Evolutionary conservation across 1,139 yeast genomes (phyloP).

Genomic region (Debaryomyces sp.): DNA sequence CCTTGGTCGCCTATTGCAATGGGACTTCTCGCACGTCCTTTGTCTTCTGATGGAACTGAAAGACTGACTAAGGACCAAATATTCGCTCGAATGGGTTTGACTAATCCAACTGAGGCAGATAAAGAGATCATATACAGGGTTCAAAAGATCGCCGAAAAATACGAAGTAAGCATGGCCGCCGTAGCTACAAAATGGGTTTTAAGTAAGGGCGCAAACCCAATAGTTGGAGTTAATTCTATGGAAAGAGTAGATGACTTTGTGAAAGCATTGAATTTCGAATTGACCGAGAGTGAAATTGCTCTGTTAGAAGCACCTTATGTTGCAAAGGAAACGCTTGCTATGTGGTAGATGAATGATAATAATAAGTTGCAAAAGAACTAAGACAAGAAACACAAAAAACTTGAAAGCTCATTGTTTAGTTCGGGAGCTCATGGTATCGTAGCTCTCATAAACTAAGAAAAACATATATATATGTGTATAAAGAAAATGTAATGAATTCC

Average conservation of each 20-base stretch:
- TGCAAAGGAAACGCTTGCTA: not conserved
- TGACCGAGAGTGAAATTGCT: conserved; percentile 44
- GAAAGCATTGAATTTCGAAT: conserved; percentile 38
- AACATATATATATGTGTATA: too few relatives aligned
- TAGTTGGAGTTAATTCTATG: conserved; percentile 51
- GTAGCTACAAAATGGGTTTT: conserved; percentile 56
- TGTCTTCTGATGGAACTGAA: not conserved
- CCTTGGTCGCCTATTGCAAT: conserved; percentile 16
- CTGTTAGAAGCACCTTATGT: conserved; percentile 50
- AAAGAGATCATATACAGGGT: conserved; percentile 49
- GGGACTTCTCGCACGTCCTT: conserved; percentile 12
- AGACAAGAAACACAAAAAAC: too few relatives aligned
- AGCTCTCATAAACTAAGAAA: too few relatives aligned
- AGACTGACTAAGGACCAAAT: not conserved
- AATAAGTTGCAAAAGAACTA: too few relatives aligned
- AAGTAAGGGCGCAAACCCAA: conserved; percentile 49
- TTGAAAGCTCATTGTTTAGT: too few relatives aligned
- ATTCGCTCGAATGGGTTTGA: conserved; percentile 3
- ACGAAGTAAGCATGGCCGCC: conserved; percentile 48
- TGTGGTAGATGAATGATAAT: not conserved
- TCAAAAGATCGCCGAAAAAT: conserved; percentile 49
- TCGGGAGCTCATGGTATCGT: too few relatives aligned
- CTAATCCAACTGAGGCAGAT: conserved; percentile 13
- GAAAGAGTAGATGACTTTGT: conserved; percentile 54
- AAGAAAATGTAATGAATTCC: too few relatives aligned